These are phyloP conservation scores for Diversispora epigaea DNA, from an alignment of 192 early-diverging fungal species.

Conservation along the genomic window DNA sequence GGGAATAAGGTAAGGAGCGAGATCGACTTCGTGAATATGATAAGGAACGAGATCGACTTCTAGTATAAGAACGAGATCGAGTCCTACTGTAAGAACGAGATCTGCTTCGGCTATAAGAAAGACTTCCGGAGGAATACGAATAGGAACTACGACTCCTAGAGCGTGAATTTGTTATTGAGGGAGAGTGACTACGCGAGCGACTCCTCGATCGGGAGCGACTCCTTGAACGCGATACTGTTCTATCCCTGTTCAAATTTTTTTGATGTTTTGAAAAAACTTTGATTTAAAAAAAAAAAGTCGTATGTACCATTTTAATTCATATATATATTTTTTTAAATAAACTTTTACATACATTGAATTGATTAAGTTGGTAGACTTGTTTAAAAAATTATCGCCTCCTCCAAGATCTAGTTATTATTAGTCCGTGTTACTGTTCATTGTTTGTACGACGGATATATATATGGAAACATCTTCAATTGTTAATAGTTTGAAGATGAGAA, in stretches of 20 bases:
- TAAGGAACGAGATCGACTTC: slow-evolving; percentile 26
- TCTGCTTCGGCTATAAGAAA: slow-evolving; percentile 32
- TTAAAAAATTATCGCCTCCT: no score
- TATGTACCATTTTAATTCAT: no score
- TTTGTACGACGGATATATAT: no score
- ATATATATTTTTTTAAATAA: no score
- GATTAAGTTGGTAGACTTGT: no score
- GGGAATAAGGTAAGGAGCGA: slow-evolving; percentile 16
- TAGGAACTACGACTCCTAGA: slow-evolving; percentile 36
- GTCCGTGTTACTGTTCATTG: no score
- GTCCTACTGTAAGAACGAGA: slow-evolving; percentile 26
- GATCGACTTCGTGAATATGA: slow-evolving; percentile 34
- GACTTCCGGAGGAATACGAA: slow-evolving; percentile 24
- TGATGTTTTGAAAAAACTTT: no score
- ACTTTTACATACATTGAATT: no score
- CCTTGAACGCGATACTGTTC: slow-evolving; percentile 1
- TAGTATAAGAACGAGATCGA: slow-evolving; percentile 32
- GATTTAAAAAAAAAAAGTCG: no score
- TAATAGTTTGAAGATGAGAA: no score
- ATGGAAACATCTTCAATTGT: no score
- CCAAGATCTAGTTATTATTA: no score
- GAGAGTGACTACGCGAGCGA: neutral
- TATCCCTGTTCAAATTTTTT: neutral
- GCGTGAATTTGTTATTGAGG: slow-evolving; percentile 3
- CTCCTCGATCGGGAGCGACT: slow-evolving; percentile 21